These are phyloP conservation scores for Podila epicladia DNA, from an alignment of 192 early-diverging fungal genomes.

Conservation along the genomic window DNA sequence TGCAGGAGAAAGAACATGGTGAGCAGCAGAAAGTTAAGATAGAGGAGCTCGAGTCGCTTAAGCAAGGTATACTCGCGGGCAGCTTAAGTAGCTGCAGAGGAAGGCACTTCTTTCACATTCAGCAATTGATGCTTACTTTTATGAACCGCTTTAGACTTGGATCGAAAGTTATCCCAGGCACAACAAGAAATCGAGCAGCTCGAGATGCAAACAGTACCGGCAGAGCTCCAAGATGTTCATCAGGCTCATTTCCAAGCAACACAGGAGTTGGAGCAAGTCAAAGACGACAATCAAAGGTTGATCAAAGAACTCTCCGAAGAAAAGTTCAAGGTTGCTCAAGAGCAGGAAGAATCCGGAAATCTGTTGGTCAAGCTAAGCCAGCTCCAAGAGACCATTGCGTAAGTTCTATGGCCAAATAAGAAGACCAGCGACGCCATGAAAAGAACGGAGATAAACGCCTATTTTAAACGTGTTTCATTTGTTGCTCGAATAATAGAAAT, in stretches of 20 bases:
- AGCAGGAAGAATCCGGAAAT: conserved; percentile 45
- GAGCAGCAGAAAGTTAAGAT: conserved; percentile 14
- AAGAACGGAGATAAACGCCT: too few relatives aligned
- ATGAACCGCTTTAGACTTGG: conserved; percentile 11
- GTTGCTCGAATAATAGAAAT: conserved; percentile 15
- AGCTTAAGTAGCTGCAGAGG: too few relatives aligned
- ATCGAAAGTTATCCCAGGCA: conserved; percentile 23
- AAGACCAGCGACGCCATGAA: too few relatives aligned
- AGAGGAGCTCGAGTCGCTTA: conserved; percentile 7
- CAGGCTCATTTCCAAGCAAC: conserved; percentile 40
- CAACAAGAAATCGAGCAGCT: conserved; percentile 43
- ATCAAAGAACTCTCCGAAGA: conserved; percentile 14
- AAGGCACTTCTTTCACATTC: not conserved
- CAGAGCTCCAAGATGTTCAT: conserved; percentile 41
- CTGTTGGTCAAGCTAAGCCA: conserved; percentile 42
- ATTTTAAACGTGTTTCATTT: not conserved
- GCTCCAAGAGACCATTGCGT: conserved; percentile 47
- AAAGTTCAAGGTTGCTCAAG: conserved; percentile 28
- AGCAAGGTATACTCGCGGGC: conserved; percentile 9
- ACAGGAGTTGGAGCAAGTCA: conserved; percentile 35
- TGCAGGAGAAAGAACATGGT: not conserved
- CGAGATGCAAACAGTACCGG: conserved; percentile 31
- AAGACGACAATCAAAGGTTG: conserved; percentile 8
- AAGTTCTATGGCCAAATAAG: not conserved
- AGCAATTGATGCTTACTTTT: too few relatives aligned